These are phyloP conservation scores for Pholiota molesta DNA, from an alignment of 768 basidiomycete species.

Conservation along the genomic window DNA sequence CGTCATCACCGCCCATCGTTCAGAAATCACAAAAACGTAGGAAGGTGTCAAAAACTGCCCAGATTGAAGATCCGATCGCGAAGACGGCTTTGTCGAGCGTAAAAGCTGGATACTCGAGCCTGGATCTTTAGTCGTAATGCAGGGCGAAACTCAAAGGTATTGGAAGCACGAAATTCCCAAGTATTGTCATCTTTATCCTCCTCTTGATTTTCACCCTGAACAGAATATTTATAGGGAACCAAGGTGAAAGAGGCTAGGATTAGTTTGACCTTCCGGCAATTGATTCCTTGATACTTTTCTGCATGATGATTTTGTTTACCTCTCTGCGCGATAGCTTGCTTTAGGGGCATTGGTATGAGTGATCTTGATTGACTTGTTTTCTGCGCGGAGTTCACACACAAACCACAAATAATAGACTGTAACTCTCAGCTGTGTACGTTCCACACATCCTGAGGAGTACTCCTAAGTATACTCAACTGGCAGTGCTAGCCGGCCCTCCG, in stretches of 20 bases:
- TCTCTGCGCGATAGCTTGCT: no score
- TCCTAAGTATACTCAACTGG: no score
- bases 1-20: background rate
- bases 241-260: constrained; percentile 32
- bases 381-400: no score
- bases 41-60: constrained; percentile 1
- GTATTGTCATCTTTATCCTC: constrained; percentile 17
- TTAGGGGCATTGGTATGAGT: no score
- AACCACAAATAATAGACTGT: no score
- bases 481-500: background rate
- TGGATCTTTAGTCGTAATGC: constrained; percentile 35
- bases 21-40: background rate
- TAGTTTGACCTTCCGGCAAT: constrained; percentile 34
- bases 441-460: no score
- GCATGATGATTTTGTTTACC: no score
- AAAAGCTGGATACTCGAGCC: constrained; percentile 28
- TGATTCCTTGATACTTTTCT: constrained; percentile 11
- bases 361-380: no score
- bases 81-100: background rate
- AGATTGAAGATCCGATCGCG: background rate
- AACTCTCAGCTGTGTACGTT: no score
- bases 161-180: constrained; percentile 38
- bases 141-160: constrained; percentile 32
- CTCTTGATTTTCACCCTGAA: background rate
- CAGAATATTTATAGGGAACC: constrained; percentile 22